Conservation (phyloP, 2,329 filamentous ascomycete genomes). For the Arthrobotrys sinensis region DNA sequence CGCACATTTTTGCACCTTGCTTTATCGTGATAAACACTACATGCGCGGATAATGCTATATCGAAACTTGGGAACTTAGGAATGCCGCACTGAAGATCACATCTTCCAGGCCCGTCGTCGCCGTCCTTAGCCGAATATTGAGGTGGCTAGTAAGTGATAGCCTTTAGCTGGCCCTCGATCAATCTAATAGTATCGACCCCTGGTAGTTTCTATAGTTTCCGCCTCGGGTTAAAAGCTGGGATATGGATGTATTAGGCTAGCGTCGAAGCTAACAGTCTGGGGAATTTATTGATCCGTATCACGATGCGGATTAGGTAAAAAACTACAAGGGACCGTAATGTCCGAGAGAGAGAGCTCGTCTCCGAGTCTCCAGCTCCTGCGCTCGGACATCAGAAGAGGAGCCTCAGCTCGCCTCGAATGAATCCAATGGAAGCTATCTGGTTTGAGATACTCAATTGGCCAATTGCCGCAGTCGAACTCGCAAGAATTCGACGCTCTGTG, state of each 20-base stretch:
- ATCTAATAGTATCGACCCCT: background rate
- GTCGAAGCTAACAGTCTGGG: slow-evolving; percentile 25
- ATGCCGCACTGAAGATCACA: slow-evolving; percentile 20
- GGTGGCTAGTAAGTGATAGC: slow-evolving; percentile 13
- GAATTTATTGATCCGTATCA: slow-evolving; percentile 12
- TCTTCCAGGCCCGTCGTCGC: slow-evolving; percentile 17
- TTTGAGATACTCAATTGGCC: background rate
- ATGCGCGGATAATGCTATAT: background rate
- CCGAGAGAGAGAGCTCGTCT: slow-evolving; percentile 25
- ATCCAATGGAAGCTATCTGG: background rate
- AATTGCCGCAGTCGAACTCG: background rate
- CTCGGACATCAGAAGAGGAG: slow-evolving; percentile 6
- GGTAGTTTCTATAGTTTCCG: slow-evolving; percentile 24
- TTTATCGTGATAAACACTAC: slow-evolving; percentile 26
- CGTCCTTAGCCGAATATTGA: slow-evolving; percentile 20
- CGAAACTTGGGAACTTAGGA: background rate
- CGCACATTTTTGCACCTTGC: slow-evolving; percentile 32
- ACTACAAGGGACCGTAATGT: slow-evolving; percentile 16
- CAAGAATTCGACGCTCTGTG: slow-evolving; percentile 17
- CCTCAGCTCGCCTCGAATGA: slow-evolving; percentile 17
- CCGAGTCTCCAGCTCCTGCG: slow-evolving; percentile 11
- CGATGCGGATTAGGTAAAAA: slow-evolving; percentile 24
- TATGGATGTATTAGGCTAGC: slow-evolving; percentile 12
- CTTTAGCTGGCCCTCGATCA: background rate
- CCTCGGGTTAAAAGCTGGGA: slow-evolving; percentile 29